Evolutionary conservation across 306 rosid genomes (phyloP).

Genomic region (Medicago ruthenica): DNA sequence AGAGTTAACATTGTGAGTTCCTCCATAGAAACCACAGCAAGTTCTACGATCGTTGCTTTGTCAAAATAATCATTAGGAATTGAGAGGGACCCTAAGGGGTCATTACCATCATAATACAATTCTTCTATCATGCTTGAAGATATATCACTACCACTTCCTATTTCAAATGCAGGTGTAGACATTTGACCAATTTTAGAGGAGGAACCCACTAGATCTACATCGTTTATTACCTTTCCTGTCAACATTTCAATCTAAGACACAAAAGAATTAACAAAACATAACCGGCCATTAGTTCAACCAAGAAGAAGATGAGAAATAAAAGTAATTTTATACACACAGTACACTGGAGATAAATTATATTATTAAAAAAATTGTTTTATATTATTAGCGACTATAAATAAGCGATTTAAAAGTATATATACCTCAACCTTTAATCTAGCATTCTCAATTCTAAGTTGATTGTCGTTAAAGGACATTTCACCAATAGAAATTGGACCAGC

Average conservation of each 20-base stretch:
- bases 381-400: not conserved
- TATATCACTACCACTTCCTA: constrained; percentile 25
- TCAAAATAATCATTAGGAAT: constrained; percentile 59
- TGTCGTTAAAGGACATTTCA: constrained; percentile 83
- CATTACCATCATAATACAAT: too few species aligned
- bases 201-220: constrained; percentile 53
- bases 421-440: constrained; percentile 74
- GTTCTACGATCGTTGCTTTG: constrained; percentile 65
- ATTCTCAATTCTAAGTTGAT: constrained; percentile 81
- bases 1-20: constrained; percentile 68
- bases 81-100: constrained; percentile 42
- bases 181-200: constrained; percentile 55
- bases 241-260: constrained; percentile 61
- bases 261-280: not conserved
- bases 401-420: not conserved
- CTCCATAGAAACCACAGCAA: constrained; percentile 77
- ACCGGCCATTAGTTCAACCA: not conserved
- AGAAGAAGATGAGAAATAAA: not conserved
- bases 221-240: constrained; percentile 53
- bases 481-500: constrained; percentile 70
- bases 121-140: too few species aligned
- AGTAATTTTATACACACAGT: not conserved
- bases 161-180: constrained; percentile 51
- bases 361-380: not conserved
- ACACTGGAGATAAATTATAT: too few species aligned